Base-by-base conservation (phyloP, 2,329 filamentous ascomycete species). In the Fusarium sp. region DNA sequence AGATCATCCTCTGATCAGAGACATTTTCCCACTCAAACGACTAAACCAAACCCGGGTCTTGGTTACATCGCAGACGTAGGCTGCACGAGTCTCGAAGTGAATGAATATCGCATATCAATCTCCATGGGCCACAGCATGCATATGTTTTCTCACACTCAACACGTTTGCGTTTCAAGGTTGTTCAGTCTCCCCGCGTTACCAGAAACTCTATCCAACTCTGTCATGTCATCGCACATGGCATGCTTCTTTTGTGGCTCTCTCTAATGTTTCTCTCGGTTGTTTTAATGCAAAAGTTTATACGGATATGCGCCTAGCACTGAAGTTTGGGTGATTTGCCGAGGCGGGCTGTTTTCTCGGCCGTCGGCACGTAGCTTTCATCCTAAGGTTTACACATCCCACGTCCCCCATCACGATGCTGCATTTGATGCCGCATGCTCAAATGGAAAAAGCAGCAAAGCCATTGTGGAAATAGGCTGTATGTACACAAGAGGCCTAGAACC, bases 211-310 rank as follows among this genome's bases (percentile, higher is more conserved):
- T 70, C 66, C 49, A 33, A 41, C 17, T 57, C 22, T 52, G 36
- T 58, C 66, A 28, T 54, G 66, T 58, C 66, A 65, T 47, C n/a
- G 35, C 66, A 70, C 58, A 67, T 68, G 65, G 65, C 39, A 56
- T 15, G n/a, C 49, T 38, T 57, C 33, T 41, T 60, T 41, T 55
- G 45, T 55, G 45, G 36, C 48, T 35, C 28, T 54, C 11, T 13
- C 10, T 51, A 17, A 20, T 36, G 9, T 54, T 41, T 51, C 31
- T 36, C 24, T 39, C 20, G 51, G 20, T 55, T 69, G 65, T 48
- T 47, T 69, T 57, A 36, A 69, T 36, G 45, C 51, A 48, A 60
- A 59, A 68, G 47, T 47, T 47, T 54, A 61, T 60, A 13, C 41
- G 13, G 33, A 33, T 33, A 33, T 33, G 33, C 13, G 42, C 41